Evolutionary conservation across 2,329 filamentous ascomycete genomes (phyloP).

Genomic region (Colletotrichum brevisporum): DNA sequence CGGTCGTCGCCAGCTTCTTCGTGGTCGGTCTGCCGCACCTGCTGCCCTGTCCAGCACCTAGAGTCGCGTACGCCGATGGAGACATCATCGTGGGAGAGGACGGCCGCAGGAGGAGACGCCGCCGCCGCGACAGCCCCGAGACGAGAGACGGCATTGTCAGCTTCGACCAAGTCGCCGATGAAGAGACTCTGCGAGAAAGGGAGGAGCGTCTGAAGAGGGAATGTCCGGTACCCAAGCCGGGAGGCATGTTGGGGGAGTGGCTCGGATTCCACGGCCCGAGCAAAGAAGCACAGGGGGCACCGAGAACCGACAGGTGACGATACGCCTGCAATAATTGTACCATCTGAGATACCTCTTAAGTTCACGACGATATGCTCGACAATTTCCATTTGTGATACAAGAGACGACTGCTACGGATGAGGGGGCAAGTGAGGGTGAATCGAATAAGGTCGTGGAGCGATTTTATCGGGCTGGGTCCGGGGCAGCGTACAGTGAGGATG

Average conservation of each 20-base stretch:
- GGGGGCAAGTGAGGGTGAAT: too few species aligned
- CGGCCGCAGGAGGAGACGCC: slow-evolving; percentile 61
- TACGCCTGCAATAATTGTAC: slow-evolving; percentile 27
- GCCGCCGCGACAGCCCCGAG: slow-evolving; percentile 53
- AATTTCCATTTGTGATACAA: neutral
- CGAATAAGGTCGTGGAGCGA: too few species aligned
- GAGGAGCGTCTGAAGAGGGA: slow-evolving; percentile 72
- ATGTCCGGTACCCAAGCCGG: slow-evolving; percentile 93
- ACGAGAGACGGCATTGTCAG: slow-evolving; percentile 63
- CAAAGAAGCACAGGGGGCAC: slow-evolving; percentile 17
- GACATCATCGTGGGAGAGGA: slow-evolving; percentile 62
- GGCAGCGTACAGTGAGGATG: too few species aligned
- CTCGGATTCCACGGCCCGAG: slow-evolving; percentile 72
- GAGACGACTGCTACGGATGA: neutral
- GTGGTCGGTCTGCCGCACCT: slow-evolving; percentile 93
- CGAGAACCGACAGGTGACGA: slow-evolving; percentile 30
- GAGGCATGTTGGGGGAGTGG: slow-evolving; percentile 81
- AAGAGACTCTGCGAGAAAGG: slow-evolving; percentile 48
- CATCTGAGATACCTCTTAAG: slow-evolving; percentile 37
- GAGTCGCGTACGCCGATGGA: slow-evolving; percentile 81
- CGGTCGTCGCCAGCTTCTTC: slow-evolving; percentile 88
- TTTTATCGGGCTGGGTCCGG: too few species aligned
- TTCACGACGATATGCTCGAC: slow-evolving; percentile 8
- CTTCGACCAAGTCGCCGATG: slow-evolving; percentile 57
- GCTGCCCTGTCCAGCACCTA: slow-evolving; percentile 89